Percentiles rank a stretch among this genome's conserved stretches.
Evolutionary conservation across 179 eudicot genomes (phyloP).

Genomic region (Sideroxylon spinosum): DNA sequence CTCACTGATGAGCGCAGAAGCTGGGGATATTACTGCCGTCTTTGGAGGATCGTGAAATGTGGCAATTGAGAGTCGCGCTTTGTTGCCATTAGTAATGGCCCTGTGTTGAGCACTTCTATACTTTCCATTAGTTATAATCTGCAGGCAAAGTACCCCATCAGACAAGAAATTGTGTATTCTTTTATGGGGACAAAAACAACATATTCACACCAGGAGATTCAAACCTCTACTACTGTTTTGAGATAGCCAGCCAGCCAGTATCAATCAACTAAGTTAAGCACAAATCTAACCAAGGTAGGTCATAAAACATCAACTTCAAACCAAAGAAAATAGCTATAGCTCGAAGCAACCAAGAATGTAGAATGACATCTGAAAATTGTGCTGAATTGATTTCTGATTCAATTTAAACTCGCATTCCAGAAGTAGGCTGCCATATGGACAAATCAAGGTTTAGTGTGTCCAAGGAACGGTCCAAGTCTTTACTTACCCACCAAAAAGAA

Average conservation of each 20-base stretch:
- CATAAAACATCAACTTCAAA: neutral
- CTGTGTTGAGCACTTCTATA: slow-evolving; percentile 77
- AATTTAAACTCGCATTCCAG: neutral
- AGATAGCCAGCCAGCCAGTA: neutral
- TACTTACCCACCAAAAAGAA: too few species aligned
- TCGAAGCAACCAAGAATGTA: neutral
- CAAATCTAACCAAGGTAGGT: slow-evolving; percentile 2
- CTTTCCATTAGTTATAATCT: slow-evolving; percentile 87
- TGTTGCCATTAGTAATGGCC: slow-evolving; percentile 68
- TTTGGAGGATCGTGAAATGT: slow-evolving; percentile 95
- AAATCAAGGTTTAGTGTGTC: too few species aligned
- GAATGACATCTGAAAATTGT: neutral
- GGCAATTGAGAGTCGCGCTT: slow-evolving; percentile 79
- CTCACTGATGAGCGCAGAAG: slow-evolving; percentile 36
- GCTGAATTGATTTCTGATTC: neutral
- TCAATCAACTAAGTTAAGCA: neutral
- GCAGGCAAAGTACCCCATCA: slow-evolving; percentile 14
- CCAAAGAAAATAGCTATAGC: neutral
- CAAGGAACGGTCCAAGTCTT: too few species aligned
- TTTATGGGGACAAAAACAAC: neutral
- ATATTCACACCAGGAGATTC: neutral
- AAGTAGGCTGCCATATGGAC: too few species aligned
- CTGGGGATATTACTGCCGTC: slow-evolving; percentile 56
- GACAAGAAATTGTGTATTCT: neutral
- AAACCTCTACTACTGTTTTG: neutral